A percentile compares a stretch with the other conserved stretches of the same genome.
Conservation (phyloP, 2,329 filamentous ascomycete genomes). For the Penicillium psychrosexuale region DNA sequence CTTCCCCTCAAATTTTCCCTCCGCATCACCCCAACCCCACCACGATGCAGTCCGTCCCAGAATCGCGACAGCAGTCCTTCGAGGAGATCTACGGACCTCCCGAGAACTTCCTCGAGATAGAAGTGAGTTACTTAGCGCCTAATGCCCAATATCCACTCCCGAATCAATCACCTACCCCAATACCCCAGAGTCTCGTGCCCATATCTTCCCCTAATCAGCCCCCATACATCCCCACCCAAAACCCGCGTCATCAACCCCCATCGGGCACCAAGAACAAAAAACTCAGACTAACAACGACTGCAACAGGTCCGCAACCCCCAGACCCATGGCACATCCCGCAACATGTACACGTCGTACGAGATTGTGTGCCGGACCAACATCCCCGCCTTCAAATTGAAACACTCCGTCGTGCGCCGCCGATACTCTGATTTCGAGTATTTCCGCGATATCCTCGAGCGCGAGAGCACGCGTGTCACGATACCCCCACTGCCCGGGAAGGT, state of each 20-base stretch:
- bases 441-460: slow-evolving; percentile 93
- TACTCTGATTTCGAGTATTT: slow-evolving; percentile 99
- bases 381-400: slow-evolving; percentile 93
- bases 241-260: neutral
- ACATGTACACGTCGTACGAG: slow-evolving; percentile 99
- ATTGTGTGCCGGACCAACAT: slow-evolving; percentile 98
- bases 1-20: neutral
- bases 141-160: neutral
- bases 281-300: neutral
- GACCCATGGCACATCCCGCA: slow-evolving; percentile 88
- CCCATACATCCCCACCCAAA: neutral
- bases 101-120: slow-evolving; percentile 98
- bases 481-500: slow-evolving; percentile 95
- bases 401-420: slow-evolving; percentile 81
- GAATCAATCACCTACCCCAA: neutral
- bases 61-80: slow-evolving; percentile 84
- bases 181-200: slow-evolving; percentile 2
- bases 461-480: slow-evolving; percentile 90
- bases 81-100: slow-evolving; percentile 98
- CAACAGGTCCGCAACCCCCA: slow-evolving; percentile 77
- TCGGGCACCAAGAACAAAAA: neutral
- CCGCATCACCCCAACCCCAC: slow-evolving; percentile 8
- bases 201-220: slow-evolving; percentile 6
- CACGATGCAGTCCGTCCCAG: slow-evolving; percentile 62
- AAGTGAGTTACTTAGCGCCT: slow-evolving; percentile 55